These are phyloP conservation scores for Diaporthe sp. DNA, from an alignment of 2,329 filamentous ascomycete genomes.

Conservation along the genomic window DNA sequence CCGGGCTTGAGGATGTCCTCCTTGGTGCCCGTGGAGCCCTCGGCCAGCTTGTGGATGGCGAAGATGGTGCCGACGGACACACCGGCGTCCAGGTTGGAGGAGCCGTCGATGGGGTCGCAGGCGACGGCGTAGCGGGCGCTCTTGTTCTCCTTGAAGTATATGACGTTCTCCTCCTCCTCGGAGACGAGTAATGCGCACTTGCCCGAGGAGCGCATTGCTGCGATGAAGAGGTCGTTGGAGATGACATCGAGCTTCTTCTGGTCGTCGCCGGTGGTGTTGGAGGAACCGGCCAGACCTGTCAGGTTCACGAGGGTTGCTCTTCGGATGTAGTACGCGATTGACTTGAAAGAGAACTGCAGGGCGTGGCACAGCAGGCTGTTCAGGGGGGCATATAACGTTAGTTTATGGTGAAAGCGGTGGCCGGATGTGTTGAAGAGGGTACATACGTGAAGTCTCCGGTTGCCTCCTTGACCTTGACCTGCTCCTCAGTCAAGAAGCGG, in stretches of 20 bases:
- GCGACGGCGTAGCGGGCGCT: conserved; percentile 91
- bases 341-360: conserved; percentile 99
- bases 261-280: conserved; percentile 96
- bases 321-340: conserved; percentile 99
- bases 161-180: conserved; percentile 94
- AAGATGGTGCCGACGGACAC: conserved; percentile 99
- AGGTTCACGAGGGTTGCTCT: conserved; percentile 95
- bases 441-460: conserved; percentile 98
- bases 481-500: conserved; percentile 95
- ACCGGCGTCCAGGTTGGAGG: conserved; percentile 96
- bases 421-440: conserved; percentile 32
- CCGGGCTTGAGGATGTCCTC: conserved; percentile 92
- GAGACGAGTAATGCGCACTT: conserved; percentile 95
- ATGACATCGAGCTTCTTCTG: conserved; percentile 99
- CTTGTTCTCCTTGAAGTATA: conserved; percentile 82
- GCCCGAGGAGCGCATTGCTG: conserved; percentile 92
- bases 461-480: conserved; percentile 91
- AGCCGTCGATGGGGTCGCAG: conserved; percentile 98
- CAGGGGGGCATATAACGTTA: background rate
- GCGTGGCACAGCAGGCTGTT: conserved; percentile 92
- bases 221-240: conserved; percentile 97
- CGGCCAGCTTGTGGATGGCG: conserved; percentile 89
- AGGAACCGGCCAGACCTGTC: conserved; percentile 92
- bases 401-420: conserved; percentile 31
- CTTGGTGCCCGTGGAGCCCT: conserved; percentile 78